Evolutionary conservation across 768 basidiomycete species (phyloP).

Genomic region (Mycena vitilis): DNA sequence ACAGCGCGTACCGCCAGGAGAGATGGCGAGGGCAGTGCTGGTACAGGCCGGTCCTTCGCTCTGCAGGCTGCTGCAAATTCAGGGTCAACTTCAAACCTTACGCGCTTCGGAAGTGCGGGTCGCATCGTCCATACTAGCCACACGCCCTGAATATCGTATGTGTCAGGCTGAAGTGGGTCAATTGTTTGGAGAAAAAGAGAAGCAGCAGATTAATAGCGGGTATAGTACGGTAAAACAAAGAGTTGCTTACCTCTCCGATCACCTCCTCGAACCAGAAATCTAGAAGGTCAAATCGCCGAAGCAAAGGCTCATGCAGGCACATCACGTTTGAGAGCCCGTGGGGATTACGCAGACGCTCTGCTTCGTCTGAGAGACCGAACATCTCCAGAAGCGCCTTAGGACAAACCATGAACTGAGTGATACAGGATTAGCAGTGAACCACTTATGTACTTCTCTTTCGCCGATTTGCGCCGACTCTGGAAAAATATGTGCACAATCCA

Average conservation of each 20-base stretch:
- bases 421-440: no score
- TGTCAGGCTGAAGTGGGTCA: neutral
- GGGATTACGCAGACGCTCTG: no score
- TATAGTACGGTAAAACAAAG: neutral
- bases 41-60: slow-evolving; percentile 6
- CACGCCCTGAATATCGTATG: slow-evolving; percentile 8
- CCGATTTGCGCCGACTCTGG: no score
- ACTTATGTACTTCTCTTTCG: no score
- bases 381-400: no score
- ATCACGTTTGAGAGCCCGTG: no score
- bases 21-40: slow-evolving; percentile 25
- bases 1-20: slow-evolving; percentile 38
- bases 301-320: neutral
- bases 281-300: slow-evolving; percentile 1
- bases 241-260: slow-evolving; percentile 7
- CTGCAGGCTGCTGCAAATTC: slow-evolving; percentile 14
- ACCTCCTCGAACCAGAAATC: slow-evolving; percentile 19
- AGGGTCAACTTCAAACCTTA: slow-evolving; percentile 28
- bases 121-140: slow-evolving; percentile 2
- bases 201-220: neutral
- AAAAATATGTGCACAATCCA: no score
- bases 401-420: no score
- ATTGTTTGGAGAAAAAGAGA: neutral
- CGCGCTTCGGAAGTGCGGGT: slow-evolving; percentile 21
- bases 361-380: no score